Evolutionary conservation across 805 yeast species (phyloP), one percentile per base, ranked within the genome.

Genomic region (Hanseniaspora jakobsenii): DNA sequence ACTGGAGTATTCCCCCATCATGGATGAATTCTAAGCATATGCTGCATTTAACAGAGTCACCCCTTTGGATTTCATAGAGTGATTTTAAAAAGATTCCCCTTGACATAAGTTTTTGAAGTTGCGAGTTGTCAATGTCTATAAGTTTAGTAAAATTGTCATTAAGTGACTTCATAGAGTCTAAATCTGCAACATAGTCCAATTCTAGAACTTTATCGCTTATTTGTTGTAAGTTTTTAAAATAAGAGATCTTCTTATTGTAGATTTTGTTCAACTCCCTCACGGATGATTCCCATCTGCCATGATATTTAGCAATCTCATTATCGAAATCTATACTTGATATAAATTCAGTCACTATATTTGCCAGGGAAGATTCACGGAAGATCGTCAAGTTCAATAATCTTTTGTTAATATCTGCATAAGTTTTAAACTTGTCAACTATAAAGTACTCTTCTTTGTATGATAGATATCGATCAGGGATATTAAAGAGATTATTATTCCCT

Each of bases 201-300:
- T 35, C 46, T 14, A 42, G 13, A 3, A 42, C 46, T 19, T 29
- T 42, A 35, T 42, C 46, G 0, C 96, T 85, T 19, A 87, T 70
- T 42, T 70, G 78, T 59, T 91, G 98, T 24, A 91, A 68, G 49
- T 84, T 87, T 53, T 77, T 76, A 63, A 78, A 91, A 59, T 87
- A 91, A 34, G 72, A 81, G 30, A 89, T 71, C 42, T 89, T 75
- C 23, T 36, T 42, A 13, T 42, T 42, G 10, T 35, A 42, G 5
- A 42, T 19, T 16, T 23, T 42, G 17, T 18, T 42, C 4, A 42
- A 23, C 23, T 22, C 30, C 23, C 35, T 29, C 6, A 42, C 6
- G 6, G 24, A 32, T 23, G 34, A 23, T 10, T 17, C n/a, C 46
- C 46, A 42, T 35, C 35, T 22, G 14, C 10, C 24, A 42, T 42